Evolutionary conservation across 768 basidiomycete species (phyloP).

Genomic region (Cyclocybe cylindracea): DNA sequence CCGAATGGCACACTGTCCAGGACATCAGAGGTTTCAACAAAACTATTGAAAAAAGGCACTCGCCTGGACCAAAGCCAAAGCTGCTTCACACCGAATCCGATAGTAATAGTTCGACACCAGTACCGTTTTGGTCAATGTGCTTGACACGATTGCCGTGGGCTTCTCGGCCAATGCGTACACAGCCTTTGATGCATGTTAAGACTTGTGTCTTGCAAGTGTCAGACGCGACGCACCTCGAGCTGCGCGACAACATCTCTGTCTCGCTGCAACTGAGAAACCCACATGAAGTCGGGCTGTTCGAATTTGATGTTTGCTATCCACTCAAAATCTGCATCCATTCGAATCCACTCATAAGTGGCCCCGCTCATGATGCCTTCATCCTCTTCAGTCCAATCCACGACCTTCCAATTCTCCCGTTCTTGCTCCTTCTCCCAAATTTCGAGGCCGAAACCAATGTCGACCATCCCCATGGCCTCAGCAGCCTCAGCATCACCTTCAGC

Average conservation of each 20-base stretch:
- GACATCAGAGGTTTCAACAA: conserved; percentile 9
- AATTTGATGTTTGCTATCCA: conserved; percentile 95
- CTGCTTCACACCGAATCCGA: conserved; percentile 94
- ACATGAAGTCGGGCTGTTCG: conserved; percentile 97
- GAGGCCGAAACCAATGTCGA: conserved; percentile 91
- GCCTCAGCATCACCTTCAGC: conserved; percentile 92
- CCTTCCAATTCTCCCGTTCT: conserved; percentile 93
- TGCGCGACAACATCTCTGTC: conserved; percentile 98
- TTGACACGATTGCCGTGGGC: conserved; percentile 84
- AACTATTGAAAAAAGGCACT: conserved; percentile 26
- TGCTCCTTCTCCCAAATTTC: conserved; percentile 96
- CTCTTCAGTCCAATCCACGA: conserved; percentile 97
- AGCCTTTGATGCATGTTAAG: conserved; percentile 54
- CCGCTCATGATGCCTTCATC: conserved; percentile 93
- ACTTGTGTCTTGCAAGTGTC: not conserved
- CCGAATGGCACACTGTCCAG: conserved; percentile 75
- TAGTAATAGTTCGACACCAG: conserved; percentile 96
- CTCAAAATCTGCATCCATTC: conserved; percentile 98
- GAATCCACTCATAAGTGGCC: conserved; percentile 98
- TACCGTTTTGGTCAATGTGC: conserved; percentile 90
- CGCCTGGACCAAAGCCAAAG: conserved; percentile 79
- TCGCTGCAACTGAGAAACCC: conserved; percentile 93
- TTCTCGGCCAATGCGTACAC: conserved; percentile 81
- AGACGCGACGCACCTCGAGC: conserved; percentile 69
- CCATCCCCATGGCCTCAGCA: conserved; percentile 90